Base-by-base conservation (phyloP, 1,284 basidiomycete genomes). In the Ganoderma resinaceum region DNA sequence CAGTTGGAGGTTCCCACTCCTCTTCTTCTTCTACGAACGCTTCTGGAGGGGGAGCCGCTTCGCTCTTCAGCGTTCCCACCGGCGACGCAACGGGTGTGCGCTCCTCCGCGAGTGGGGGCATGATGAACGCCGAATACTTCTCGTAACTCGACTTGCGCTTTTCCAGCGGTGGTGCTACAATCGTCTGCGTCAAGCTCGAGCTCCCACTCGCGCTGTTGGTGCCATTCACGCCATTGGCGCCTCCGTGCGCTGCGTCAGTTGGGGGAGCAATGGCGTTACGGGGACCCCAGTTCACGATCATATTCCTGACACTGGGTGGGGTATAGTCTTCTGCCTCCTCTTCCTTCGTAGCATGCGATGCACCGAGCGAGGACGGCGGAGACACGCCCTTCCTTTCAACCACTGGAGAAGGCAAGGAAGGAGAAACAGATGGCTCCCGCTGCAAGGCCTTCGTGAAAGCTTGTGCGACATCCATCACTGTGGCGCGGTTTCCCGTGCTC, bases 391-490 rank as follows among this genome's bases (percentile, higher is more conserved):
- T 59, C 23, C 52, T 42, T 26, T 72, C 70, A 0, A 37, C 20
- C 11, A 60, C 37, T 12, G 58, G 66, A 61, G 20, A 66, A 70
- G 35, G 60, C 43, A 3, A 60, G 57, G 4, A 38, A 16, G 29
- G 67, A 2, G 63, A 65, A 23, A 59, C n/a, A 14, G 69, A 46
- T 4, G 68, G 62, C 65, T 66, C 46, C 55, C 62, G 61, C 60
- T 66, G 64, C 72, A 69, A 57, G 6, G 64, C 74, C 63, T 87
- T 84, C 35, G 78, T 82, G 70, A 93, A 78, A 11, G 86, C 84
- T 75, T 90, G 89, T 2, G 91, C 91, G 4, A 94, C 86, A 62
- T 93, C 91, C 92, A 94, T 93, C 29, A 89, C 91, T 18, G 87
- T 88, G 26, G 90, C 87, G 67, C 92, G 82, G 63, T 86, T 89